Base-by-base conservation (phyloP, 306 rosid genomes). In the Spatholobus suberectus region DNA sequence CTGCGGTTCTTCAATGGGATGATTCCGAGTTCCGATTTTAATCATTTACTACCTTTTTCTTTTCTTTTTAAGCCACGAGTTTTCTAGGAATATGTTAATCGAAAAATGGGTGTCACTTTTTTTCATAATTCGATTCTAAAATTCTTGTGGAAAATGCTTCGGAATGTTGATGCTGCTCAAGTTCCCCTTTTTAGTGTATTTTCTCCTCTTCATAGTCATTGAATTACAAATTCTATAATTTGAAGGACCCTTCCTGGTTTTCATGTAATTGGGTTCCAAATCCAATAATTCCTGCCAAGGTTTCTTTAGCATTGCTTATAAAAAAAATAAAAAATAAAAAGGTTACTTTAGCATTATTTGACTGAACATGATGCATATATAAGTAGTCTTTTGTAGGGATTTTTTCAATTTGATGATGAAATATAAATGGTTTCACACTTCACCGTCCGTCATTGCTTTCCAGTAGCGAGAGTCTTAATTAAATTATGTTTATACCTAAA, bases 1-100 rank as follows among this genome's bases (percentile, higher is more conserved):
- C 98, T 26, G 97, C 98, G 6, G 97, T 95, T 34, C 97, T 95
- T 79, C 98, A 93, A 86, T 95, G 97, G 98, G 97, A 93, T 73
- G 98, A 95, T 69, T 87, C 98, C 1, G 91, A 90, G 3, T 84
- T 91, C 17, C 88, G 47, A 18, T 29, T 90, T 76, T 90, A 85
- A 79, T 73, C 27, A 14, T 58, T 27, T 65, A 8, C 26, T 12
- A 37, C 54, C 0, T 14, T 47, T 23, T 12, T 37, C 0, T 23
- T 59, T 11, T 5, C 17, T 10, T 43, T 32, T 44, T 43, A 23
- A 15, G 24, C 7, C 55, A 14, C 6, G 5, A 13, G n/a, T 55
- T 81, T 73, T 8, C 21, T 62, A 15, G 18, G 58, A 75, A 40
- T 41, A 14, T 76, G 71, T 58, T 40, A 24, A 75, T 75, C 20